phyloP scores from a whole-genome alignment of 2,329 filamentous ascomycete genomes.

The Hawksworthiomyces lignivorus region DNA sequence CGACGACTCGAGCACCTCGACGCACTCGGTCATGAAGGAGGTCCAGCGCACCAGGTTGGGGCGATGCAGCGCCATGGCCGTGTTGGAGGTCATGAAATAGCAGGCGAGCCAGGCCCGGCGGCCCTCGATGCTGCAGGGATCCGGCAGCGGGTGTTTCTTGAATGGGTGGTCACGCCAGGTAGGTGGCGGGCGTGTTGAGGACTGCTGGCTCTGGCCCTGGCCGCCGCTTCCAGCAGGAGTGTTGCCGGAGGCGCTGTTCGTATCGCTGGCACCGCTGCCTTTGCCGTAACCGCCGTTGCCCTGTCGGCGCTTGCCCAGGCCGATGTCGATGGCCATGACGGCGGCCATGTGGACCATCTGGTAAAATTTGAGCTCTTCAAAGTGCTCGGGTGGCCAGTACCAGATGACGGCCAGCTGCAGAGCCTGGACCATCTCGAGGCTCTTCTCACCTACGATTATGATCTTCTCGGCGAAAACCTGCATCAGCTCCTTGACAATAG shows the following conservation, averaged over 20 bases:
- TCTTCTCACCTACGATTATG: conserved; percentile 70
- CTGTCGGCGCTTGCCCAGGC: conserved; percentile 47
- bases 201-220: no score
- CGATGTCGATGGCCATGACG: conserved; percentile 77
- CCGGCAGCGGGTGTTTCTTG: conserved; percentile 35
- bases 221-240: not conserved
- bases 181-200: no score
- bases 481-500: conserved; percentile 62
- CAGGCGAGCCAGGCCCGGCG: conserved; percentile 52
- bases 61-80: conserved; percentile 53
- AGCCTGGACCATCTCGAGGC: conserved; percentile 73
- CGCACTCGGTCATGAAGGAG: conserved; percentile 52
- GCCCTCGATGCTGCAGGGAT: conserved; percentile 47
- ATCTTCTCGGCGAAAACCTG: conserved; percentile 66
- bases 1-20: conserved; percentile 46
- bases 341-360: conserved; percentile 75
- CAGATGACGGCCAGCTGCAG: conserved; percentile 69
- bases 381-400: conserved; percentile 77
- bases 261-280: not conserved
- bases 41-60: conserved; percentile 54
- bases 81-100: conserved; percentile 52
- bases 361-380: conserved; percentile 85
- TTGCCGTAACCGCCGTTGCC: conserved; percentile 20
- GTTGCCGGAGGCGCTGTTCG: not conserved
- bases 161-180: conserved; percentile 35